Conservation (phyloP, 2,329 filamentous ascomycete genomes). For the Pseudophaeomoniella oleicola region DNA sequence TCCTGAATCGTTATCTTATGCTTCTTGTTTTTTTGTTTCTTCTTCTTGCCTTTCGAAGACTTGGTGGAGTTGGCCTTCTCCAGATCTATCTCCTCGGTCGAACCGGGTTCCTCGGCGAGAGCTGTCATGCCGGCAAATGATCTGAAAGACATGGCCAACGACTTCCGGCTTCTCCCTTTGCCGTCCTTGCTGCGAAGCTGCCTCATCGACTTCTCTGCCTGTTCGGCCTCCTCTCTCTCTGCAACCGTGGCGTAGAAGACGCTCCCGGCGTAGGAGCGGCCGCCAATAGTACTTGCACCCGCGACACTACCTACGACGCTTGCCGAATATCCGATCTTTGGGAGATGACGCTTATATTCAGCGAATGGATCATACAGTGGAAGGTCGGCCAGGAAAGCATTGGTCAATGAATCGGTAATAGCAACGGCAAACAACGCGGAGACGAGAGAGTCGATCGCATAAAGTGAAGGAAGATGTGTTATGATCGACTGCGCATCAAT, state of each 20-base stretch:
- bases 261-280: slow-evolving; percentile 9
- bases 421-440: slow-evolving; percentile 30
- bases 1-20: slow-evolving; percentile 23
- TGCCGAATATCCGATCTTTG: slow-evolving; percentile 2
- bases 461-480: slow-evolving; percentile 27
- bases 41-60: slow-evolving; percentile 1
- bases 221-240: slow-evolving; percentile 25
- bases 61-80: slow-evolving; percentile 2
- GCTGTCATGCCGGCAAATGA: slow-evolving; percentile 7
- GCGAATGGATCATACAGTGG: slow-evolving; percentile 13
- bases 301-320: slow-evolving; percentile 15
- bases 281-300: slow-evolving; percentile 11
- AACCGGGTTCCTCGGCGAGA: slow-evolving; percentile 2
- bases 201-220: slow-evolving; percentile 21
- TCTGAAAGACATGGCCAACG: background rate
- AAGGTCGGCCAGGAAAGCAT: slow-evolving; percentile 22
- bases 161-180: slow-evolving; percentile 2
- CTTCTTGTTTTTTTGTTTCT: slow-evolving; percentile 13
- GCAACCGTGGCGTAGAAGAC: slow-evolving; percentile 16
- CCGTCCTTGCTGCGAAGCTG: slow-evolving; percentile 15
- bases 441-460: slow-evolving; percentile 32
- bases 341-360: slow-evolving; percentile 5
- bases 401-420: slow-evolving; percentile 26
- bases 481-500: slow-evolving; percentile 25
- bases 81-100: background rate